phyloP scores from a whole-genome alignment of 257 asterid genomes.

The Salvia miltiorrhiza region DNA sequence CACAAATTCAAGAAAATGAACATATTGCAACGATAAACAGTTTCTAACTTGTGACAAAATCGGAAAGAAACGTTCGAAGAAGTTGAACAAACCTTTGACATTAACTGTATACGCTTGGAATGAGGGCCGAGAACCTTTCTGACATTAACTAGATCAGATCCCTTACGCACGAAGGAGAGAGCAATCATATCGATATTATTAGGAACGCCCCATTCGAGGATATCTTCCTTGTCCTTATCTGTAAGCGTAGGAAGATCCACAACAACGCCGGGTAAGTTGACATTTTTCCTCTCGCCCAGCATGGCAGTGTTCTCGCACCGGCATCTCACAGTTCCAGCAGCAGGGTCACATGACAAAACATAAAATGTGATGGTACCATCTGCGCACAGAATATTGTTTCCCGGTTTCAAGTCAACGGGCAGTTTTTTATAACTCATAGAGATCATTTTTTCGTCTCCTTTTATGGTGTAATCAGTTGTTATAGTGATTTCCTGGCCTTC shows the following conservation, averaged over 20 bases:
- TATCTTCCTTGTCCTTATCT: conserved; percentile 83
- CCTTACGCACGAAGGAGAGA: conserved; percentile 83
- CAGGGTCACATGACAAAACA: conserved; percentile 66
- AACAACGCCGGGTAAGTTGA: conserved; percentile 77
- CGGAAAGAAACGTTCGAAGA: background rate
- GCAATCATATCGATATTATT: conserved; percentile 86
- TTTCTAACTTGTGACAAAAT: too few relatives aligned
- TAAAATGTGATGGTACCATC: conserved; percentile 74
- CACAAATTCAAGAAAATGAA: background rate
- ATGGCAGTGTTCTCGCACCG: conserved; percentile 79
- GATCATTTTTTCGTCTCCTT: conserved; percentile 59
- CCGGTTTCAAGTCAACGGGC: conserved; percentile 68
- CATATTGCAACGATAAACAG: too few relatives aligned
- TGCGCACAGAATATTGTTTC: conserved; percentile 67
- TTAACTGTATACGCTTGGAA: conserved; percentile 64
- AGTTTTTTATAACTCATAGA: conserved; percentile 80
- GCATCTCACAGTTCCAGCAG: conserved; percentile 64
- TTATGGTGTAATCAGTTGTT: conserved; percentile 71
- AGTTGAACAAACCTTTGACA: conserved; percentile 61
- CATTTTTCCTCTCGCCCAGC: conserved; percentile 84
- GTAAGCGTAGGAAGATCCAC: conserved; percentile 92
- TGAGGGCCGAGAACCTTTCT: conserved; percentile 75
- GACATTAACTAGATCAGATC: conserved; percentile 82
- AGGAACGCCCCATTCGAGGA: conserved; percentile 83
- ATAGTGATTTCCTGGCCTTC: conserved; percentile 68